These are phyloP conservation scores for Fomitopsis pinicola DNA, from an alignment of 1,284 basidiomycete genomes.

Conservation along the genomic window DNA sequence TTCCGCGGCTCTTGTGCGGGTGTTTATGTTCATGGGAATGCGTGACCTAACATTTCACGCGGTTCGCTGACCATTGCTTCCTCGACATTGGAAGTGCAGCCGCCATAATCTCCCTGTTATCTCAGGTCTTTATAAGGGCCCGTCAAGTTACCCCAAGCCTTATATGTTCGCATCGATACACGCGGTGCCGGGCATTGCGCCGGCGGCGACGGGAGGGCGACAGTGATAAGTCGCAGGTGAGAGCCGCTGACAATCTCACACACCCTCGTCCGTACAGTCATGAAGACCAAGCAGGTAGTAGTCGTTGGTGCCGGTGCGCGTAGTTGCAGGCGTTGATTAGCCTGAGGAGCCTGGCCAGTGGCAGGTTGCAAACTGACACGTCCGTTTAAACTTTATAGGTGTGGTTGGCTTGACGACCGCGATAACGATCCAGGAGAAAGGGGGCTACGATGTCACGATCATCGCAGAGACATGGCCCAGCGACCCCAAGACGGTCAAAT, in stretches of 20 bases:
- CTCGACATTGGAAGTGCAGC: background rate
- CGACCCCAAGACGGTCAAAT: constrained; percentile 64
- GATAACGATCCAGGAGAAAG: constrained; percentile 55
- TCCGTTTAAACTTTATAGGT: constrained; percentile 35
- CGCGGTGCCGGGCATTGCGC: background rate
- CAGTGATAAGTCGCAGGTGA: background rate
- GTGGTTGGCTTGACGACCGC: constrained; percentile 73
- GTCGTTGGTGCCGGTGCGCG: constrained; percentile 8
- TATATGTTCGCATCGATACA: constrained; percentile 1
- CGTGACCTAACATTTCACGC: background rate
- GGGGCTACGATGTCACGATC: constrained; percentile 55
- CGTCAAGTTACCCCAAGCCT: background rate
- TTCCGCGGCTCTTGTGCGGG: too few species aligned
- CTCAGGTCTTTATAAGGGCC: background rate
- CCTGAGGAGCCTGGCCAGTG: background rate
- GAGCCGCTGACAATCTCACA: background rate
- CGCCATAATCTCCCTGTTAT: background rate
- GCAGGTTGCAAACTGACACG: background rate
- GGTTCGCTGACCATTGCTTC: background rate
- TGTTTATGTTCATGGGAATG: background rate
- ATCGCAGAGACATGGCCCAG: constrained; percentile 63
- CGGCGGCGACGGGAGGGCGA: background rate
- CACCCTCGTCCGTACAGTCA: background rate
- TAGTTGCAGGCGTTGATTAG: background rate
- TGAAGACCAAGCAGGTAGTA: constrained; percentile 2